phyloP scores from a whole-genome alignment of 164 flowering plant species.

The Aristolochia californica region DNA sequence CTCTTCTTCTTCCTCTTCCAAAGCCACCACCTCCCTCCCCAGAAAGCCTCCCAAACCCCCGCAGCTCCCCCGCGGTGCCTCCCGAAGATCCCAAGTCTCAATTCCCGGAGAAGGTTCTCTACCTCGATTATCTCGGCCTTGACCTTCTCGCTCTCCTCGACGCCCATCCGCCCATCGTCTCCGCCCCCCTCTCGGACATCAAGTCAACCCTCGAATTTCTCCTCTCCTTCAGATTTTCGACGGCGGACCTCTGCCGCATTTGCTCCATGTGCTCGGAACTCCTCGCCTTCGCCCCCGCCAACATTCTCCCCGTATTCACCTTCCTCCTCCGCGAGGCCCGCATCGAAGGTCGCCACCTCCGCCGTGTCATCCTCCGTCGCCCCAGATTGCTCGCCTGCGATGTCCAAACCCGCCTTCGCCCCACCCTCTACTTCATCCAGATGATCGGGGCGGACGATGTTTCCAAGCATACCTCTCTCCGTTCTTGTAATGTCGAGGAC shows the following conservation, averaged over 20 bases:
- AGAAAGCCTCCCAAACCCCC: slow-evolving; percentile 17
- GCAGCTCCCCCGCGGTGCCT: slow-evolving; percentile 9
- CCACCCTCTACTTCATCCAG: slow-evolving; percentile 80
- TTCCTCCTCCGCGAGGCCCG: slow-evolving; percentile 79
- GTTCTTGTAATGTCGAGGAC: slow-evolving; percentile 69
- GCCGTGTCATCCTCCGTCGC: slow-evolving; percentile 21
- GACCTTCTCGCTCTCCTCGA: slow-evolving; percentile 48
- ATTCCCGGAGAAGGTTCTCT: slow-evolving; percentile 62
- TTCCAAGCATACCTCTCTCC: slow-evolving; percentile 40
- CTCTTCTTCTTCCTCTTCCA: slow-evolving; percentile 16
- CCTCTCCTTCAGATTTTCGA: slow-evolving; percentile 41
- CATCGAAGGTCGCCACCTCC: slow-evolving; percentile 24
- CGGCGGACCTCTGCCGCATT: slow-evolving; percentile 46
- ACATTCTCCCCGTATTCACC: slow-evolving; percentile 45
- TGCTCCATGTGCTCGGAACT: slow-evolving; percentile 69
- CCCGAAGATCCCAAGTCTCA: slow-evolving; percentile 5
- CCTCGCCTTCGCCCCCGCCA: slow-evolving; percentile 21
- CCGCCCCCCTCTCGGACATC: slow-evolving; percentile 33
- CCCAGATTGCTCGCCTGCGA: slow-evolving; percentile 45
- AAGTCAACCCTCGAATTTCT: slow-evolving; percentile 45
- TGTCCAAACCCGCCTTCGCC: slow-evolving; percentile 67
- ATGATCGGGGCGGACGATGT: slow-evolving; percentile 59
- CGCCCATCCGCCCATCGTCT: slow-evolving; percentile 35
- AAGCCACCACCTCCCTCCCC: slow-evolving; percentile 8
- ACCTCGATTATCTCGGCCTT: slow-evolving; percentile 72